Conservation (phyloP, 768 basidiomycete species). For the Termitomyces heimii region DNA sequence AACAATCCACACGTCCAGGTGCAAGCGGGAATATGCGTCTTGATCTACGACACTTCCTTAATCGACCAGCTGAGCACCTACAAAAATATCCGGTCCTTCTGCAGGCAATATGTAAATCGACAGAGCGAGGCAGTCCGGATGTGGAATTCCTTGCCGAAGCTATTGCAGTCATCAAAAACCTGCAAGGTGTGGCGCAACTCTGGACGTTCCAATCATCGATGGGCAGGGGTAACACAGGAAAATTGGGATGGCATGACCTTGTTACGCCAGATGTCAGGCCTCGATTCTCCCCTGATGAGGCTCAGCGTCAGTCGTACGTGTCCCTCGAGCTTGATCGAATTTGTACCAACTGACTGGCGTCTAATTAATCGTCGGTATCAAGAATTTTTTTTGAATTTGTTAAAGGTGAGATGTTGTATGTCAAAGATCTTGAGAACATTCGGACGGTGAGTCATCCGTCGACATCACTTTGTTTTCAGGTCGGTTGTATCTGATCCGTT, state of each 20-base stretch:
- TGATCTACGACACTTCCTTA: conserved; percentile 76
- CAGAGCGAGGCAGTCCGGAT: conserved; percentile 76
- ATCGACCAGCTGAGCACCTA: conserved; percentile 76
- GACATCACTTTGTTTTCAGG: neutral
- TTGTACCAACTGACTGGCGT: neutral
- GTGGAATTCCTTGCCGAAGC: conserved; percentile 76
- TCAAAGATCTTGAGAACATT: conserved; percentile 89
- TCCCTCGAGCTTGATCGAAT: neutral
- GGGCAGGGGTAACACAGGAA: conserved; percentile 72
- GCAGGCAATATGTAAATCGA: conserved; percentile 83
- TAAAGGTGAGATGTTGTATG: conserved; percentile 94
- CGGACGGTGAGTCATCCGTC: conserved; percentile 50
- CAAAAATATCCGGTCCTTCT: conserved; percentile 83
- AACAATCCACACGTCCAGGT: conserved; percentile 32
- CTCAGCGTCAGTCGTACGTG: conserved; percentile 83
- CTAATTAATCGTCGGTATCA: neutral
- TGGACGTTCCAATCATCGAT: conserved; percentile 88
- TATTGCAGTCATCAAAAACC: conserved; percentile 71
- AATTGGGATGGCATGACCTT: conserved; percentile 88
- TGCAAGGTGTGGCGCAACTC: conserved; percentile 77
- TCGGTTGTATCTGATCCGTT: neutral
- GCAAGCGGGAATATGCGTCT: conserved; percentile 33
- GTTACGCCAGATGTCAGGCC: conserved; percentile 60
- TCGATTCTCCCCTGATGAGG: conserved; percentile 63
- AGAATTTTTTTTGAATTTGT: conserved; percentile 94